Evolutionary conservation across 73 alveolate species (phyloP), one percentile per base, ranked within the genome.

Genomic region (Breviolum minutum): DNA sequence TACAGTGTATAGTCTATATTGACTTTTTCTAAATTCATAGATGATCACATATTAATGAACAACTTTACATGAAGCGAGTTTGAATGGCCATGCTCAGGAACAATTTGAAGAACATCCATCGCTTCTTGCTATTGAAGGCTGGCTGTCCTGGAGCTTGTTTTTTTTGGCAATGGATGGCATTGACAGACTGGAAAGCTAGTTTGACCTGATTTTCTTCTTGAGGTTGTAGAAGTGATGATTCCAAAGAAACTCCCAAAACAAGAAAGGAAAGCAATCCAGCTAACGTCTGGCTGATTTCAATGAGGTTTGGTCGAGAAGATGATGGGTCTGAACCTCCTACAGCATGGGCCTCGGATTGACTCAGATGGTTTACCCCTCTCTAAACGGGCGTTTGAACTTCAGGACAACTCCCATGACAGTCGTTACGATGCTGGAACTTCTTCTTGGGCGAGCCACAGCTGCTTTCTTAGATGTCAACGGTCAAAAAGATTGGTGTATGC

Each of bases 371-470:
- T n/a, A 26, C 40, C 32, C 5, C 83, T 73, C n/a, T 14, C 32
- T 32, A 73, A 13, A 12, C 63, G 62, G 20, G 62, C 54, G 48
- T 32, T 32, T 9, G 12, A 26, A 5, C 22, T 68, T 26, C 9
- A 92, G 98, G 99, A 94, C 99, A 16, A 94, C 99, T 32, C 99
- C 99, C 24, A 94, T 94, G 99, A 71, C 80, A 11, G 91, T 94
- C 20, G 99, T 94, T 63, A 94, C 99, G 54, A 94, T 94, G 99
- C 68, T 94, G 60, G 99, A 94, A 88, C 94, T 92, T 64, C 90
- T 92, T n/a, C 90, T 92, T 27, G 98, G 98, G 66, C 89, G 98
- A 76, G 98, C 83, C 20, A 74, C 91, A 2, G 98, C 61, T n/a
- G 12, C 92, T 61, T 48, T 81, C 69, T 54, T 81, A 48, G 32